These are phyloP conservation scores for Yamadazyma atlantica DNA, from an alignment of 1,139 yeast genomes.

Conservation along the genomic window DNA sequence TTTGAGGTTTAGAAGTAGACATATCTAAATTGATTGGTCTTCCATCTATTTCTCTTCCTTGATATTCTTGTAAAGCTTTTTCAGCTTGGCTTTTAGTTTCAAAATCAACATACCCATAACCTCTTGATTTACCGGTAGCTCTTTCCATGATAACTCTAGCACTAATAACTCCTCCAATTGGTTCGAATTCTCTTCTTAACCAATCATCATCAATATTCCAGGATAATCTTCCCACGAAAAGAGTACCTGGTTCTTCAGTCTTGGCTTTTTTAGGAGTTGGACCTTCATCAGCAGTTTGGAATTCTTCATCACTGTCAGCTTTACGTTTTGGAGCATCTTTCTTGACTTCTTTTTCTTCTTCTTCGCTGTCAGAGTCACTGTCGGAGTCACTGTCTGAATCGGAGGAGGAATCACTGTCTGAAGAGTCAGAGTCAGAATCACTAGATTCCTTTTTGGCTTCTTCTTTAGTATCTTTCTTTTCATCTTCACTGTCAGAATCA, in stretches of 20 bases:
- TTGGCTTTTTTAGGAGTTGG: constrained; percentile 38
- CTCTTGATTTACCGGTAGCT: constrained; percentile 90
- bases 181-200: constrained; percentile 84
- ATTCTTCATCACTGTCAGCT: constrained; percentile 29
- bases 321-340: constrained; percentile 34
- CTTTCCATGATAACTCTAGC: constrained; percentile 96
- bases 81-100: constrained; percentile 75
- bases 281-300: constrained; percentile 28
- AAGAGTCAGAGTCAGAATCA: constrained; percentile 10
- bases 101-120: constrained; percentile 98
- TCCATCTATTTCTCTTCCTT: constrained; percentile 95
- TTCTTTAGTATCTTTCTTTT: constrained; percentile 13
- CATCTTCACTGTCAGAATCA: constrained; percentile 12
- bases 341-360: constrained; percentile 17
- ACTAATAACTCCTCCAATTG: constrained; percentile 72
- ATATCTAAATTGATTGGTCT: constrained; percentile 93
- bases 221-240: constrained; percentile 95
- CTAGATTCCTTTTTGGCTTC: constrained; percentile 16
- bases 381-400: constrained; percentile 22
- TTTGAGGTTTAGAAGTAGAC: constrained; percentile 78
- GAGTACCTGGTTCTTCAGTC: constrained; percentile 70
- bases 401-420: constrained; percentile 7
- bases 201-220: constrained; percentile 97
- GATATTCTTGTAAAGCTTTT: constrained; percentile 82
- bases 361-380: constrained; percentile 23